Percentiles rank a stretch among this genome's conserved stretches.
These are phyloP conservation scores for Rhodamnia rubescens DNA, from an alignment of 345 rosid genomes.

Conservation along the genomic window DNA sequence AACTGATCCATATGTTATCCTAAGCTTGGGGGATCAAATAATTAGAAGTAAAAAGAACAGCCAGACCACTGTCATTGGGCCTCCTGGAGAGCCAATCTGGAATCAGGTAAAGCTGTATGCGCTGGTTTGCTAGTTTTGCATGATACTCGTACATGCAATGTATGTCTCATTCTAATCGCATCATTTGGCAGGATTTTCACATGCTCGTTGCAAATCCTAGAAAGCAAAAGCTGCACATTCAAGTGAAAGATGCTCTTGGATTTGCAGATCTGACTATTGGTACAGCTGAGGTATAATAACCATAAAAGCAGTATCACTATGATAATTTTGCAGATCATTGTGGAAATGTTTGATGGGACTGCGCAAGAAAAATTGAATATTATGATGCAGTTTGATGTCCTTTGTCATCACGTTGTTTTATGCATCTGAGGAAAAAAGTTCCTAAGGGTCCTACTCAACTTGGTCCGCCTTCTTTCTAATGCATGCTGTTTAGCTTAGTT, in stretches of 20 bases:
- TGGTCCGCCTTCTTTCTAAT: background rate
- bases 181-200: conserved; percentile 72
- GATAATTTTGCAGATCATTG: background rate
- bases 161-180: background rate
- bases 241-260: conserved; percentile 89
- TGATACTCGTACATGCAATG: background rate
- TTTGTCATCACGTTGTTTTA: background rate
- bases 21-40: conserved; percentile 73
- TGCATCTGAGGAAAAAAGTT: background rate
- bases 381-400: background rate
- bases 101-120: conserved; percentile 64
- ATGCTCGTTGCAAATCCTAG: conserved; percentile 85
- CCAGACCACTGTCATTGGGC: conserved; percentile 87
- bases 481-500: background rate
- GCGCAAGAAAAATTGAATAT: background rate
- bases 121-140: background rate
- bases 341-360: background rate
- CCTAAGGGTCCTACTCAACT: background rate
- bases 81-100: conserved; percentile 98
- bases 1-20: conserved; percentile 93
- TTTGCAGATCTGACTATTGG: conserved; percentile 72
- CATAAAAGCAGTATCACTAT: background rate
- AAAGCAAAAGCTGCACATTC: conserved; percentile 63
- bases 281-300: conserved; percentile 56
- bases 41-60: conserved; percentile 95